Evolutionary conservation across 2,329 filamentous ascomycete genomes (phyloP).

Genomic region (Exophiala sp.): DNA sequence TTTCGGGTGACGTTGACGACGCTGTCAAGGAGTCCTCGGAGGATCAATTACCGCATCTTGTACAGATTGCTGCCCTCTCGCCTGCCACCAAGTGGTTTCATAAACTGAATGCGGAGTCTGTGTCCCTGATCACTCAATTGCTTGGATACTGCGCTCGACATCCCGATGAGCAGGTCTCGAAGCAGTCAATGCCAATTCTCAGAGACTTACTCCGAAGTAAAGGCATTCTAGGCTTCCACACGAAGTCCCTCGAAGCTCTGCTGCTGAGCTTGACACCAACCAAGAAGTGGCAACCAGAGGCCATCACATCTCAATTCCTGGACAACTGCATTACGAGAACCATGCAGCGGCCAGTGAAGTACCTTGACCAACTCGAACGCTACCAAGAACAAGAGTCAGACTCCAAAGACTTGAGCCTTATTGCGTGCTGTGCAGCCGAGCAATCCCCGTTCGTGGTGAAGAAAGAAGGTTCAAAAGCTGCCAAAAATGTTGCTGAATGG

Average conservation of each 20-base stretch:
- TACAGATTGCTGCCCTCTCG: constrained; percentile 75
- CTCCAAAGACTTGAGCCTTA: constrained; percentile 41
- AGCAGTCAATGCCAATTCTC: constrained; percentile 7
- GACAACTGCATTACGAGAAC: constrained; percentile 80
- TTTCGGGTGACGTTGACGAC: constrained; percentile 43
- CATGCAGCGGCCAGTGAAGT: constrained; percentile 73
- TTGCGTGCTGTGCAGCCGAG: constrained; percentile 69
- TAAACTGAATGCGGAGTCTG: constrained; percentile 52
- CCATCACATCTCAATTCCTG: constrained; percentile 63
- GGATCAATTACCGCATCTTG: constrained; percentile 75
- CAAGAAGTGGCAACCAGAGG: constrained; percentile 32
- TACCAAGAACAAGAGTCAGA: constrained; percentile 31
- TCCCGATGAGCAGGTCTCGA: neutral
- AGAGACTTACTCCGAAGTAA: constrained; percentile 21
- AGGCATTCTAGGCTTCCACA: constrained; percentile 35
- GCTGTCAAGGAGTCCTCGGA: constrained; percentile 57
- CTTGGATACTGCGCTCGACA: constrained; percentile 37
- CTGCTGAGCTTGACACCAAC: constrained; percentile 38
- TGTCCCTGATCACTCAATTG: constrained; percentile 42
- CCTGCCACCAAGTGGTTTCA: constrained; percentile 89
- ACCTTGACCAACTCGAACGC: constrained; percentile 57
- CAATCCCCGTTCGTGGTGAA: constrained; percentile 70
- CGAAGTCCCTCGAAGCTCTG: constrained; percentile 37
- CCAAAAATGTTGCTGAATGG: constrained; percentile 54
- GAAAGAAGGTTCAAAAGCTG: constrained; percentile 44